These are phyloP conservation scores for Leccinum fallax DNA, from an alignment of 1,284 basidiomycete genomes.

Conservation along the genomic window DNA sequence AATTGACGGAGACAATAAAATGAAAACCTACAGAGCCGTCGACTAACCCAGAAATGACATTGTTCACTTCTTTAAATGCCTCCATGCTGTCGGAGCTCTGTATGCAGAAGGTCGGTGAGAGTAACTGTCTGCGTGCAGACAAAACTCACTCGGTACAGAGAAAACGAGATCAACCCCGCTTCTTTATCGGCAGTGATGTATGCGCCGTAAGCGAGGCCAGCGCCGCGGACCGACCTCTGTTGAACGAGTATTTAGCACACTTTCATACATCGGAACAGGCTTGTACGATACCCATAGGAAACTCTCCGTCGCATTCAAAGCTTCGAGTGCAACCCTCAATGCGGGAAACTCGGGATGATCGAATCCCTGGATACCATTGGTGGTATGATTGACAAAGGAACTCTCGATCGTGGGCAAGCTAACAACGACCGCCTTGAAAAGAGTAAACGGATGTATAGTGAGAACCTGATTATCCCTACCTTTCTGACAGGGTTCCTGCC, in stretches of 20 bases:
- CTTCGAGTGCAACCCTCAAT: conserved; percentile 81
- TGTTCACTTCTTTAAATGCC: conserved; percentile 82
- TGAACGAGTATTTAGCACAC: conserved; percentile 17
- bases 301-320: conserved; percentile 93
- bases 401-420: conserved; percentile 94
- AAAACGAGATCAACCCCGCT: conserved; percentile 80
- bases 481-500: conserved; percentile 76
- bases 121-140: background rate
- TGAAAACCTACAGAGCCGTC: conserved; percentile 70
- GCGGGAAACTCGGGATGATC: conserved; percentile 85
- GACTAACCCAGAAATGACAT: conserved; percentile 74
- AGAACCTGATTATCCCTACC: conserved; percentile 41
- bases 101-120: conserved; percentile 11
- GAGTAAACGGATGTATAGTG: conserved; percentile 5
- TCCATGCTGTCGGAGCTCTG: conserved; percentile 87
- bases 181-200: conserved; percentile 81
- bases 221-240: conserved; percentile 85
- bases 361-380: conserved; percentile 81
- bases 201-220: conserved; percentile 93
- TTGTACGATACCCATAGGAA: conserved; percentile 80
- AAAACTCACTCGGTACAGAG: conserved; percentile 73
- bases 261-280: background rate
- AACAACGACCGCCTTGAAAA: conserved; percentile 75
- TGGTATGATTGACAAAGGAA: conserved; percentile 82
- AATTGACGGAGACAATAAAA: background rate